Base-by-base conservation (phyloP, 2,329 filamentous ascomycete species). In the Sarocladiaceae sp. region DNA sequence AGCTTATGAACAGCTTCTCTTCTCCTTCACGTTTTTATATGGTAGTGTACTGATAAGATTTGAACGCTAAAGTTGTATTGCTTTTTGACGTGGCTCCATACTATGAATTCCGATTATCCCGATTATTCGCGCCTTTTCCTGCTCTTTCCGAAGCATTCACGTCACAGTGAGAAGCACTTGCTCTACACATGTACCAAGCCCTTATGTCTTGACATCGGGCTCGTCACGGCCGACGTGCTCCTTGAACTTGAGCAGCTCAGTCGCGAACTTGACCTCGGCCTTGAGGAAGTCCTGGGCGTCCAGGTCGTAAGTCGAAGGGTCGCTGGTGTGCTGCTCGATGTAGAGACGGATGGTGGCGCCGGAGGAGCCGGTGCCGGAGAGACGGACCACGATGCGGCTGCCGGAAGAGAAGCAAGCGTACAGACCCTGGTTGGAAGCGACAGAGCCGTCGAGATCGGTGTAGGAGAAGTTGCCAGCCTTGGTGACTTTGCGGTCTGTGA, bases 401-500 rank as follows among this genome's bases (percentile, higher is more conserved):
- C 93, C 93, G 54, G 95, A 92, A 52, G 91, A 90, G 72, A 97
- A 97, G 71, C 89, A 88, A 68, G 92, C 88, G 67, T 89, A 99
- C 61, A 99, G 84, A 59, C 94, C 94, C 76, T 99, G 94, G 78
- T 97, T 95, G 68, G 91, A 90, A 65, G 90, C 88, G 52, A 97
- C 90, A 59, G 90, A 96, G 56, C 93, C 94, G 65, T 99, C 94
- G n/a, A 99, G 85, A 66, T 99, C 94, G 8, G 90, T 97, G 81
- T 99, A 99, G 28, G 90, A 90, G 72, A 99, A 99, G 80, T 99
- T 92, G 59, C 92, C 94, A 6, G 92, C 93, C 62, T 95, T 89
- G 48, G 84, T 76, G 39, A 97, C 90, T 65, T 90, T 96, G 68
- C 88, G 88, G 58, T 79, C 80, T 83, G 52, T 28, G 50, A 31